A percentile compares a stretch with the other conserved stretches of the same genome.
These are phyloP conservation scores for Fusarium fracticaudum DNA, from an alignment of 2,329 filamentous ascomycete species.

Conservation along the genomic window DNA sequence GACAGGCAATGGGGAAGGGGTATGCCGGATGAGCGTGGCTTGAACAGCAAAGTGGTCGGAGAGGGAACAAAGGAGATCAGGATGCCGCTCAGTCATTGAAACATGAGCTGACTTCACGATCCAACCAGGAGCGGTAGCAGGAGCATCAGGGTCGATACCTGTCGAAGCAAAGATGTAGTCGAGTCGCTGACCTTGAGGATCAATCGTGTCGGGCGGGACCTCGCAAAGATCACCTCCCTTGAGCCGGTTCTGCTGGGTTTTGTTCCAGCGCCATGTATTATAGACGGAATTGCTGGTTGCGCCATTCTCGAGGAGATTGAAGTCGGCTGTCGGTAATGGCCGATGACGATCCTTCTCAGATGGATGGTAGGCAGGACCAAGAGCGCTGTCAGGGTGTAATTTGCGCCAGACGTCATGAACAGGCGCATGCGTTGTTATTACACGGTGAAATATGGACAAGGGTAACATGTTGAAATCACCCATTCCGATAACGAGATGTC, in stretches of 20 bases:
- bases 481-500: conserved; percentile 84
- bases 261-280: conserved; percentile 94
- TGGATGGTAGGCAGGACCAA: conserved; percentile 76
- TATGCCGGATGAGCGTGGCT: conserved; percentile 71
- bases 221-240: conserved; percentile 64
- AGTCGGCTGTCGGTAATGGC: conserved; percentile 78
- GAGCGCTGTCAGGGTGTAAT: conserved; percentile 82
- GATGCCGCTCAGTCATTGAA: conserved; percentile 84
- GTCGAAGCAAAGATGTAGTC: conserved; percentile 92
- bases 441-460: conserved; percentile 80
- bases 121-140: conserved; percentile 62
- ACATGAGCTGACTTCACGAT: conserved; percentile 75
- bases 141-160: conserved; percentile 51
- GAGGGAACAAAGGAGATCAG: conserved; percentile 81
- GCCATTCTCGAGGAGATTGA: conserved; percentile 83
- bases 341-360: conserved; percentile 72
- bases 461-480: conserved; percentile 99
- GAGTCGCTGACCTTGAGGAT: conserved; percentile 83
- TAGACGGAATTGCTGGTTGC: conserved; percentile 85
- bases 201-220: conserved; percentile 72
- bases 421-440: conserved; percentile 81
- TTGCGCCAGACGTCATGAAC: conserved; percentile 87
- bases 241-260: conserved; percentile 73
- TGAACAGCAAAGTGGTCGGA: conserved; percentile 96
- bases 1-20: conserved; percentile 36